phyloP scores from a whole-genome alignment of 768 basidiomycete species.

The Amanita subjunquillea region DNA sequence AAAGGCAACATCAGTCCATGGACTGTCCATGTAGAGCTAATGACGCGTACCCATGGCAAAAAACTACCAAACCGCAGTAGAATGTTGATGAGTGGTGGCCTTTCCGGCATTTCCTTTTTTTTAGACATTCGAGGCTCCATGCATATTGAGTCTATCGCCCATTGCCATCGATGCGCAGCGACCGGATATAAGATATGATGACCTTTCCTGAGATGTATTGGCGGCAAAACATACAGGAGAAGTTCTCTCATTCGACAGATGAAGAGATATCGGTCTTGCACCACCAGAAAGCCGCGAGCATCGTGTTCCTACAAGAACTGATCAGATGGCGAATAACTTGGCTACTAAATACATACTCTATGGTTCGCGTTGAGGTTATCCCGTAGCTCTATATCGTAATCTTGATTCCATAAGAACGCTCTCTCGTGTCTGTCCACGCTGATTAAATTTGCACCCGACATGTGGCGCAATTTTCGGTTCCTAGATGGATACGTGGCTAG shows the following conservation, averaged over 20 bases:
- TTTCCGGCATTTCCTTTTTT: constrained; percentile 7
- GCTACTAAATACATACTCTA: neutral
- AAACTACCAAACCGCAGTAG: constrained; percentile 50
- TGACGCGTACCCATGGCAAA: constrained; percentile 40
- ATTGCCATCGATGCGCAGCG: constrained; percentile 38
- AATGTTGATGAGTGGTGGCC: constrained; percentile 31
- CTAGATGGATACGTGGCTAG: neutral
- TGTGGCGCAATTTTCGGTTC: neutral
- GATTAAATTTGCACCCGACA: neutral
- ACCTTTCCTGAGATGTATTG: constrained; percentile 13
- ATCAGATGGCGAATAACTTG: neutral
- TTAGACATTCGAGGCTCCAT: constrained; percentile 23
- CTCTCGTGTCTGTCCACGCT: neutral
- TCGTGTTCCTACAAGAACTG: neutral
- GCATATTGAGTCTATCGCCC: constrained; percentile 43
- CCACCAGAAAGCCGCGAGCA: neutral
- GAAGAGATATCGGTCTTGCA: constrained; percentile 17
- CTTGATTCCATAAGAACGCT: constrained; percentile 1
- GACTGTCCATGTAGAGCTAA: neutral
- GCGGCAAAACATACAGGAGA: constrained; percentile 30
- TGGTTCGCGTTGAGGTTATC: neutral
- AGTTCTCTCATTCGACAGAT: constrained; percentile 30
- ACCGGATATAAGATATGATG: constrained; percentile 28
- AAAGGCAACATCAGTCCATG: neutral
- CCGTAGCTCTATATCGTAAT: neutral